Conservation (phyloP, 177 flowering plant genomes). For the Vitis hybrid region DNA sequence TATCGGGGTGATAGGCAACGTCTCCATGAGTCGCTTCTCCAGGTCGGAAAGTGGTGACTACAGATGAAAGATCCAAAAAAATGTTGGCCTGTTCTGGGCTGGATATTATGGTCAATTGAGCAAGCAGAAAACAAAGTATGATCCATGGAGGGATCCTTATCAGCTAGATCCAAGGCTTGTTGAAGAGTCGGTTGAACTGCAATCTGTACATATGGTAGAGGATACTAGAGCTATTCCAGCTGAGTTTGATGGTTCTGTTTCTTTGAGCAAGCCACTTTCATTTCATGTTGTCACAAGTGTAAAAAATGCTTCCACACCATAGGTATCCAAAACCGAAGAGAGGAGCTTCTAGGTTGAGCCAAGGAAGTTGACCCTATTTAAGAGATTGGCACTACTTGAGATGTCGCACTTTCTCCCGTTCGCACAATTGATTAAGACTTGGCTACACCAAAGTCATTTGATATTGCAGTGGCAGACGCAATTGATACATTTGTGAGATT, state of each 20-base stretch:
- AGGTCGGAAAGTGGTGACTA: too few species aligned
- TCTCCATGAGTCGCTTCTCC: too few species aligned
- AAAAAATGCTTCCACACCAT: constrained; percentile 31
- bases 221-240: constrained; percentile 32
- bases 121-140: too few species aligned
- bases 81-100: too few species aligned
- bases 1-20: background rate
- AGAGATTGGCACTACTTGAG: constrained; percentile 35
- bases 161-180: constrained; percentile 87
- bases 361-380: constrained; percentile 25
- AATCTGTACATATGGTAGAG: constrained; percentile 41
- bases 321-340: constrained; percentile 27
- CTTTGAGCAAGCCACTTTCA: constrained; percentile 31
- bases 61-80: too few species aligned
- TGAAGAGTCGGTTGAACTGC: constrained; percentile 36
- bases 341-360: constrained; percentile 30
- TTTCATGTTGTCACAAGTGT: constrained; percentile 19
- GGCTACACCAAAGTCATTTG: too few species aligned
- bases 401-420: constrained; percentile 36
- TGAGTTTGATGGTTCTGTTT: constrained; percentile 38
- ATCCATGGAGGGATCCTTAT: constrained; percentile 67
- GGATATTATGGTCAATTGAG: too few species aligned
- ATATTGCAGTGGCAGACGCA: too few species aligned
- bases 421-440: too few species aligned
- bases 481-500: too few species aligned